Evolutionary conservation across 176 grass and related monocot species (phyloP), one percentile per base, ranked within the genome.

Genomic region (Oryza glumipatula): DNA sequence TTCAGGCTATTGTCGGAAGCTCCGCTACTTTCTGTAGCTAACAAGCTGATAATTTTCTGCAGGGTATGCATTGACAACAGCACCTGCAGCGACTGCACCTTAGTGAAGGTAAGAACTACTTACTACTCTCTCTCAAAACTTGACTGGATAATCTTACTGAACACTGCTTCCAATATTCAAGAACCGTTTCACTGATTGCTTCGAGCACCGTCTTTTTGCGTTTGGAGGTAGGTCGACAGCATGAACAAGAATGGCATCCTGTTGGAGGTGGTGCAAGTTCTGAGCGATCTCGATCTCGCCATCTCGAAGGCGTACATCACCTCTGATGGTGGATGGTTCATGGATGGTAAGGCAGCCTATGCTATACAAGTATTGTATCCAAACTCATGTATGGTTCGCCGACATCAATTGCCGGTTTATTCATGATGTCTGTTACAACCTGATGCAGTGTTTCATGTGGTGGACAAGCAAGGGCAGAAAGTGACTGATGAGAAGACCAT

Each of bases 221-320:
- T 69, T 70, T 79, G 63, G 45, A 36, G 33, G 72, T 16, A 99
- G 96, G 96, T 99, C 72, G 96, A 99, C 77, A 99, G 96, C 69
- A 84, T 94, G 93, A 99, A 99, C 93, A 96, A 84, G 71, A 90
- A 87, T 14, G 96, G 96, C 24, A 99, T 99, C 63, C 70, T 99
- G 54, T 84, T 99, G 67, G 96, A 99, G 91, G 96, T 99, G 75
- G 88, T 99, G 79, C 96, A 99, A 72, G 96, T 99, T 48, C 78
- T 96, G 43, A 99, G 91, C 68, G 96, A 99, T 41, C 87, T 96
- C 36, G 93, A 96, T 86, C 82, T 99, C 76, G 71, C 88, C 65
- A 99, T 99, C 73, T 86, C 92, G 5, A 99, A 99, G 90, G 96
- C 96, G 3, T 99, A 99, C 74, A 99, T 99, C 32, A 96, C 93